Percentiles rank a stretch among this genome's conserved stretches.
phyloP scores from a whole-genome alignment of 805 yeast genomes.

The Novakomyces olei region DNA sequence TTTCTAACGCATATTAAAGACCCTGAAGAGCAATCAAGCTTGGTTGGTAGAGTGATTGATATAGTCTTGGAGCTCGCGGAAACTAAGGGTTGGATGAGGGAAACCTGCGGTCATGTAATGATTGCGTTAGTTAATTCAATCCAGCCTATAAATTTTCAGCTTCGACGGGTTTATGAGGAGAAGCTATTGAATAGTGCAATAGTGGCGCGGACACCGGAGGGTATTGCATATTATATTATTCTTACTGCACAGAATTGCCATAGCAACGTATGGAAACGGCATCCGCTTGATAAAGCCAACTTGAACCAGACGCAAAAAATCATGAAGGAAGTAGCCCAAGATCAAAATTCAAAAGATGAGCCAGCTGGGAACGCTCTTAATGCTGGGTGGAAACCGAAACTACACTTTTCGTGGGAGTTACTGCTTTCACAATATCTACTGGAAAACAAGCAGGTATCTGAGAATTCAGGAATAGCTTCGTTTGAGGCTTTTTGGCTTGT shows the following conservation, averaged over 20 bases:
- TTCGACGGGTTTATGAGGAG: conserved; percentile 14
- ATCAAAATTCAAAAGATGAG: conserved; percentile 16
- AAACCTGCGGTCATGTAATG: conserved; percentile 53
- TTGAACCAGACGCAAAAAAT: conserved; percentile 37
- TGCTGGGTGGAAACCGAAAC: conserved; percentile 49
- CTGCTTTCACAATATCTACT: conserved; percentile 25
- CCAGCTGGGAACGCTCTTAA: conserved; percentile 20
- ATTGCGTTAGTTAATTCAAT: conserved; percentile 24
- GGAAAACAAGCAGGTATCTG: conserved; percentile 8
- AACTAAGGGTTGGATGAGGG: conserved; percentile 66
- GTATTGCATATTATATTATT: conserved; percentile 46
- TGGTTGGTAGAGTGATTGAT: conserved; percentile 22
- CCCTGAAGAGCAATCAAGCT: conserved; percentile 15
- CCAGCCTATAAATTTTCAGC: not conserved
- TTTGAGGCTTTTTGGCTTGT: conserved; percentile 55
- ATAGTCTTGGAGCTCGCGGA: conserved; percentile 34
- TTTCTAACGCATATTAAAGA: conserved; percentile 13
- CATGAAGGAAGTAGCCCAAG: conserved; percentile 22
- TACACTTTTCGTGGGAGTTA: conserved; percentile 57
- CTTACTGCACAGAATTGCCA: conserved; percentile 6
- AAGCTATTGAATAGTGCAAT: conserved; percentile 27
- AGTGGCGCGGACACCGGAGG: conserved; percentile 52
- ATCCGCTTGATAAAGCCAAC: conserved; percentile 58
- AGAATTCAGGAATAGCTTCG: conserved; percentile 6
- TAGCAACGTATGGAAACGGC: conserved; percentile 36